Base-by-base conservation (phyloP, 1,284 basidiomycete species). In the Puccinia horiana region DNA sequence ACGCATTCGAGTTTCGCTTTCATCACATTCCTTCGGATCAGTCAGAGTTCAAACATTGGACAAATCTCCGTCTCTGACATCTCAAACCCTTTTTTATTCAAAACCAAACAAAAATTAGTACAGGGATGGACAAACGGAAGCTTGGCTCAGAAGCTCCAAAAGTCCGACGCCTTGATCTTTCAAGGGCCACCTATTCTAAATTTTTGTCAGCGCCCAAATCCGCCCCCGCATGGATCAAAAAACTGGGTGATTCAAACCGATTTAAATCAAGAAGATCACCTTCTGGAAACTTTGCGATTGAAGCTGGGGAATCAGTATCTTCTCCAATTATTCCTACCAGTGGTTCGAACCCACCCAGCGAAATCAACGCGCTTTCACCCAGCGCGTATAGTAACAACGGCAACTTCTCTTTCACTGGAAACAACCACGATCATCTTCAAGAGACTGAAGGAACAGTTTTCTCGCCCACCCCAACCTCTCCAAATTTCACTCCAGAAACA, bases 181-280 rank as follows among this genome's bases (percentile, higher is more conserved):
- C 70, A 20, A 73, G n/a, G 54, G 70, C 70, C 16, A 73, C 70
- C 26, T 52, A 73, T 54, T 52, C 70, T 9, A 73, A 29, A 12
- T 73, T 73, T 37, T 37, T 73, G 40, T 73, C 70, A 35, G 70
- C 70, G 20, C 70, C 70, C 29, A 52, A 40, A n/a, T 73, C 70
- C 3, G 70, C 70, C 9, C 70, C 70, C 70, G 70, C 52, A 32
- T 73, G 70, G 70, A 37, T 73, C 4, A 73, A 54, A 18, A 73
- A 73, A 73, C 35, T 73, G 18, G 44, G 69, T 29, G 69, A 72
- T 72, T 32, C 69, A 72, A 72, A 52, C 47, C 69, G 69, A 29
- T 72, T 72, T n/a, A 72, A 32, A 35, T 32, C 70, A 35, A 49
- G 29, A 44, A 35, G 70, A 32, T 52, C 47, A 40, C 14, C 20